A percentile compares a stretch with the other conserved stretches of the same genome.
Evolutionary conservation across 2,329 filamentous ascomycete genomes (phyloP).

Genomic region (Lasiodiplodia sp.): DNA sequence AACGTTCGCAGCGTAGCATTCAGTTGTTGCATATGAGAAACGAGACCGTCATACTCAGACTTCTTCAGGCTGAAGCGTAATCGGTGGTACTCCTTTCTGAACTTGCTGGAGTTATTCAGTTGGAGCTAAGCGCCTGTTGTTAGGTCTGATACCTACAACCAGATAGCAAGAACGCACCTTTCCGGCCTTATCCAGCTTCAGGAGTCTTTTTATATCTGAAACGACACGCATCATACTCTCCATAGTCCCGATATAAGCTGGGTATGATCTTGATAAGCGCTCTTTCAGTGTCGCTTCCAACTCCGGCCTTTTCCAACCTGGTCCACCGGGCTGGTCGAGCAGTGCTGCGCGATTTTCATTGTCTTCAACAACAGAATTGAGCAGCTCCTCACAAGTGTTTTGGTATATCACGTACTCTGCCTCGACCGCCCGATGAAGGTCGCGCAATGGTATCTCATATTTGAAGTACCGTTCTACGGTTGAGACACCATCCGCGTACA

Average conservation of each 20-base stretch:
- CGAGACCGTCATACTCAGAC: conserved; percentile 39
- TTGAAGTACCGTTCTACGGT: conserved; percentile 40
- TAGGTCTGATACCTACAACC: not conserved
- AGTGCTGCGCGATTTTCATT: conserved; percentile 36
- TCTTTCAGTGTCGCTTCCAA: not conserved
- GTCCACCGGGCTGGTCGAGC: conserved; percentile 35
- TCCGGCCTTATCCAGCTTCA: conserved; percentile 2
- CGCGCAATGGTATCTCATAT: conserved; percentile 37
- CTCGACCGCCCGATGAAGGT: conserved; percentile 35
- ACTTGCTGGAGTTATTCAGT: conserved; percentile 35
- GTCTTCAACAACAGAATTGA: conserved; percentile 35
- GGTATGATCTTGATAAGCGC: not conserved
- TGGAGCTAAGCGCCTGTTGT: conserved; percentile 32
- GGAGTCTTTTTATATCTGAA: not conserved
- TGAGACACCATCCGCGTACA: conserved; percentile 42
- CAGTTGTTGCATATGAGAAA: conserved; percentile 35
- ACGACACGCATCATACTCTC: not conserved
- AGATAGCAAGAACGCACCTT: conserved; percentile 22
- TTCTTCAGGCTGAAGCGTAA: conserved; percentile 41
- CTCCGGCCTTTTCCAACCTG: conserved; percentile 35
- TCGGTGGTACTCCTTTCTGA: conserved; percentile 42
- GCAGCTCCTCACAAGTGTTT: conserved; percentile 40
- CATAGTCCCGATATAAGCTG: not conserved
- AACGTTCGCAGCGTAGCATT: conserved; percentile 38
- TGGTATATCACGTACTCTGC: conserved; percentile 39